These are phyloP conservation scores for Rhynchospora pubera DNA, from an alignment of 176 grass and related monocot genomes.

Conservation along the genomic window DNA sequence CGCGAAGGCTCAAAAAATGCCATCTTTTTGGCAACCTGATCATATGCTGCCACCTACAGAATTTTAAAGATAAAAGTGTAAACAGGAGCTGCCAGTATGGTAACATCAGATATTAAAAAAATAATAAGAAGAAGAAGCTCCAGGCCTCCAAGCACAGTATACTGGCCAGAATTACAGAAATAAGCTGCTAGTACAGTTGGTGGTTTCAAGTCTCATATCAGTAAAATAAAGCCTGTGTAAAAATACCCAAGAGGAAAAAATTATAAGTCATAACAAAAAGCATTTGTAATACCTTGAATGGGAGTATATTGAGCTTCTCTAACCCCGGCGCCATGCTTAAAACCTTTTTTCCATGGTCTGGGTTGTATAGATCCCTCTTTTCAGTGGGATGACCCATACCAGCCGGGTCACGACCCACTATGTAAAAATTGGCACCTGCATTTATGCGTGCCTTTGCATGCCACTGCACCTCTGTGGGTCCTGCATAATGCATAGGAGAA, in stretches of 20 bases:
- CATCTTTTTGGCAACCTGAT: conserved; percentile 73
- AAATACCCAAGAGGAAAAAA: neutral
- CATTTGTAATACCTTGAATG: conserved; percentile 64
- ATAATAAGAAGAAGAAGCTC: neutral
- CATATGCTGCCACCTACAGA: conserved; percentile 78
- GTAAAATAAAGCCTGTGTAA: neutral
- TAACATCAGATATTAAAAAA: neutral
- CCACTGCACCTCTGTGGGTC: conserved; percentile 98
- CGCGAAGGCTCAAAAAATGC: conserved; percentile 93
- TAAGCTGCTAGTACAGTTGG: neutral
- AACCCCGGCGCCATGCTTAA: conserved; percentile 90
- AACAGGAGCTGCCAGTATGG: neutral
- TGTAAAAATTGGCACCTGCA: conserved; percentile 97
- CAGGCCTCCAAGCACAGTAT: neutral
- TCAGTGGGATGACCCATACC: conserved; percentile 94
- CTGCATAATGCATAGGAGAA: conserved; percentile 96
- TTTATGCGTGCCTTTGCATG: conserved; percentile 90
- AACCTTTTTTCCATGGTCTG: conserved; percentile 92
- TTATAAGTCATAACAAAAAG: neutral
- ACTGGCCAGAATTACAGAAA: neutral
- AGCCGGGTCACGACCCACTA: conserved; percentile 92
- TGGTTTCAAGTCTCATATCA: neutral
- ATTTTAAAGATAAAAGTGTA: neutral
- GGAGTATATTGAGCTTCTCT: conserved; percentile 93
- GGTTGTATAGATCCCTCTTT: conserved; percentile 89